These are phyloP conservation scores for Neurospora discreta DNA, from an alignment of 495 filamentous ascomycete species.

Conservation along the genomic window DNA sequence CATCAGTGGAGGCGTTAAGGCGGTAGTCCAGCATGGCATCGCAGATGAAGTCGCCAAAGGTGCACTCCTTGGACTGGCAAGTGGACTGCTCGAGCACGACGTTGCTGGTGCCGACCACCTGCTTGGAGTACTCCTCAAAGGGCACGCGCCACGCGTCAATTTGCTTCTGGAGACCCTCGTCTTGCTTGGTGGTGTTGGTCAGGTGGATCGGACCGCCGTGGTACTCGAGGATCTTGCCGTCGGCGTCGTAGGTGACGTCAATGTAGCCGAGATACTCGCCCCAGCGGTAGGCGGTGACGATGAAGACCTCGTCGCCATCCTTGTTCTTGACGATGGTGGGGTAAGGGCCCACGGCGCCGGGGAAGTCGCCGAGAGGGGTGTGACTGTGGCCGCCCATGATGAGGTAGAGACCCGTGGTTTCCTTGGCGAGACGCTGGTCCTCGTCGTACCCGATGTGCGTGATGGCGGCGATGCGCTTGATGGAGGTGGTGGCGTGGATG, in stretches of 20 bases:
- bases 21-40: slow-evolving; percentile 45
- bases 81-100: slow-evolving; percentile 38
- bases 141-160: slow-evolving; percentile 40
- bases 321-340: slow-evolving; percentile 45
- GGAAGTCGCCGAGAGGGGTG: slow-evolving; percentile 42
- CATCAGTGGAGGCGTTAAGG: slow-evolving; percentile 22
- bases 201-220: slow-evolving; percentile 46
- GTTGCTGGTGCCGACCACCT: slow-evolving; percentile 35
- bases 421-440: slow-evolving; percentile 40
- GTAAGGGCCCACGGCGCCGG: slow-evolving; percentile 39
- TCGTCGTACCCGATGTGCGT: slow-evolving; percentile 51
- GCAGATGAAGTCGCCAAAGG: slow-evolving; percentile 39
- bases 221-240: slow-evolving; percentile 43
- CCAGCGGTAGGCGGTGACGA: slow-evolving; percentile 49
- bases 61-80: slow-evolving; percentile 42
- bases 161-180: slow-evolving; percentile 37
- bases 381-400: slow-evolving; percentile 52
- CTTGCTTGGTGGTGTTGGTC: slow-evolving; percentile 41
- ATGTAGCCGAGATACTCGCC: slow-evolving; percentile 51
- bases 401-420: slow-evolving; percentile 40
- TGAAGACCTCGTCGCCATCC: slow-evolving; percentile 49
- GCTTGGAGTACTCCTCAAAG: slow-evolving; percentile 38
- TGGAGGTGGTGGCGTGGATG: slow-evolving; percentile 35
- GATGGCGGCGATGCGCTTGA: slow-evolving; percentile 44
- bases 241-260: slow-evolving; percentile 40